Percentiles rank a stretch among this genome's conserved stretches.
Conservation (phyloP, 768 basidiomycete species). For the Paxillus rubicundulus region DNA sequence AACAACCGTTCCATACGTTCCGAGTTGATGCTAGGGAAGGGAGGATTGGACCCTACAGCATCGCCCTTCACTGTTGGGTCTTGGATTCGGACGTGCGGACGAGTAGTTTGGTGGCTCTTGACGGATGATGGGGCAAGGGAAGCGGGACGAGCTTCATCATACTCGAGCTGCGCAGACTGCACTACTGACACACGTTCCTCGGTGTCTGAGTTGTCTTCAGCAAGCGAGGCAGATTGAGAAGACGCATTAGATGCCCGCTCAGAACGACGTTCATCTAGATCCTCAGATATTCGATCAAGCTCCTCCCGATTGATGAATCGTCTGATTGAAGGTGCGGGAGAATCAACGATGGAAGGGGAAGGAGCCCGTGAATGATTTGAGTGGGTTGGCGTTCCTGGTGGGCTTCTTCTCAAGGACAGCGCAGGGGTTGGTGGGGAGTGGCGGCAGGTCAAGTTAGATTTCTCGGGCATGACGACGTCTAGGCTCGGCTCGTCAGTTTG, state of each 20-base stretch:
- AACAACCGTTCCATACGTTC: constrained; percentile 76
- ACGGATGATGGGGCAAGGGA: not conserved
- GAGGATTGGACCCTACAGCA: constrained; percentile 37
- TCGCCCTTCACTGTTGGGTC: constrained; percentile 12
- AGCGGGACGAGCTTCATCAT: not conserved
- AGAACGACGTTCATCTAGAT: constrained; percentile 65
- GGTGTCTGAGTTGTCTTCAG: not conserved
- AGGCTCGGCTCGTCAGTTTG: constrained; percentile 14
- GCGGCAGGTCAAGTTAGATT: not conserved
- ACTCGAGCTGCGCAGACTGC: not conserved
- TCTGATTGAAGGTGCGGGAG: constrained; percentile 9
- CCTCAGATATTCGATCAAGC: constrained; percentile 58
- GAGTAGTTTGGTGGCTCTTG: not conserved
- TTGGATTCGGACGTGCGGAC: not conserved
- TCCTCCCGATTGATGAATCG: constrained; percentile 58
- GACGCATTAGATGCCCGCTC: constrained; percentile 38
- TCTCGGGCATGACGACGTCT: constrained; percentile 21
- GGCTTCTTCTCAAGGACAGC: not conserved
- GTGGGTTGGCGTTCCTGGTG: not conserved
- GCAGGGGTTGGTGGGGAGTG: not conserved
- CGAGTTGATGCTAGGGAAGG: constrained; percentile 84
- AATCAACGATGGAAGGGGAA: constrained; percentile 2
- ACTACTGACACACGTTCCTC: not conserved
- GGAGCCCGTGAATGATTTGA: not conserved
- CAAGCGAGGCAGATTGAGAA: not conserved